These are phyloP conservation scores for Acorus gramineus DNA, from an alignment of 106 monocot genomes.

Conservation along the genomic window DNA sequence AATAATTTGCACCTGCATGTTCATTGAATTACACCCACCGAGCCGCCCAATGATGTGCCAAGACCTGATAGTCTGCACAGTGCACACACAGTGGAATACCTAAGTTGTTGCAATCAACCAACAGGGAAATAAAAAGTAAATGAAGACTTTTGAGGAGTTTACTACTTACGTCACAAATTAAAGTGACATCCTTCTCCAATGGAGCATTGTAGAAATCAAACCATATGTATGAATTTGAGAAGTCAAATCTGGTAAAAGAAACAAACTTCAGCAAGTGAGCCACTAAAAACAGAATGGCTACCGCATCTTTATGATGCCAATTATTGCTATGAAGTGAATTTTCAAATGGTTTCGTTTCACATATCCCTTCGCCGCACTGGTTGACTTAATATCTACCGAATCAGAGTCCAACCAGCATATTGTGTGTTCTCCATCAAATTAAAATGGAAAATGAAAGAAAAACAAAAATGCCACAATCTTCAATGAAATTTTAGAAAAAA, in stretches of 20 bases:
- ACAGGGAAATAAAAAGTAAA: background rate
- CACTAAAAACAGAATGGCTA: background rate
- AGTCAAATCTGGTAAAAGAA: conserved; percentile 45
- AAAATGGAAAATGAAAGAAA: no score
- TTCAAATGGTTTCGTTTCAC: no score
- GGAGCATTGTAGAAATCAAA: conserved; percentile 86
- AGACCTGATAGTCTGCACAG: conserved; percentile 61
- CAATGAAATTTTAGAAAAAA: no score
- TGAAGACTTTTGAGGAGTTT: background rate
- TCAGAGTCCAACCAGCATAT: no score
- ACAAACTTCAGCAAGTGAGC: background rate
- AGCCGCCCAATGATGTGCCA: conserved; percentile 95
- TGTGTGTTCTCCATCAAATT: no score
- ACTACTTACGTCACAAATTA: conserved; percentile 77
- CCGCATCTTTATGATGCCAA: background rate
- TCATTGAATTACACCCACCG: conserved; percentile 98
- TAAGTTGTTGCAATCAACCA: background rate
- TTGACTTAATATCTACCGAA: no score
- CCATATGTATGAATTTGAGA: conserved; percentile 88
- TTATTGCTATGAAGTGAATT: background rate
- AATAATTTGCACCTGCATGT: conserved; percentile 76
- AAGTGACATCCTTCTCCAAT: conserved; percentile 53
- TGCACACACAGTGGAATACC: conserved; percentile 16
- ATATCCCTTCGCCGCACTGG: no score
- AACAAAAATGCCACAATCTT: no score